Conservation (phyloP, 495 filamentous ascomycete genomes). For the Annulohypoxylon stygium region DNA sequence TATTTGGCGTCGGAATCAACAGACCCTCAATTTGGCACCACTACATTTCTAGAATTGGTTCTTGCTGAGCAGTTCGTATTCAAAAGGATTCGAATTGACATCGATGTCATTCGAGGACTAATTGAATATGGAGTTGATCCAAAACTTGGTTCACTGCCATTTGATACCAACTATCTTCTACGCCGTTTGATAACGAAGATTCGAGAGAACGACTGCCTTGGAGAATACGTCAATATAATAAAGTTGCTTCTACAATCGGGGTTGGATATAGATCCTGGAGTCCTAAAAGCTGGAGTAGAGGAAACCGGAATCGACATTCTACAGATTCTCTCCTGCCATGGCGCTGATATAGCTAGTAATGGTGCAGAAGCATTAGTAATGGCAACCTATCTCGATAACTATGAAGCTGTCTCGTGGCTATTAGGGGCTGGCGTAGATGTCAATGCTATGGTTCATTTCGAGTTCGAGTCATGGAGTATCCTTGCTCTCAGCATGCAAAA, state of each 20-base stretch:
- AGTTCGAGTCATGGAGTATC: conserved; percentile 3
- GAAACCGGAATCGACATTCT: conserved; percentile 4
- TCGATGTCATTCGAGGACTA: conserved; percentile 23
- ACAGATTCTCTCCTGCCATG: background rate
- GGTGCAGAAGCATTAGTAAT: conserved; percentile 25
- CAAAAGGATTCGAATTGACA: background rate
- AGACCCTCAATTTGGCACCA: background rate
- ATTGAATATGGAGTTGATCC: conserved; percentile 35
- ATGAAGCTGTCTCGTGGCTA: conserved; percentile 35
- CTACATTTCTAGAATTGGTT: conserved; percentile 35
- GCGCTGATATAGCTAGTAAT: conserved; percentile 5
- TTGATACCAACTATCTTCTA: conserved; percentile 15
- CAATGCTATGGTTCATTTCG: conserved; percentile 14
- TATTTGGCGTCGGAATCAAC: conserved; percentile 28
- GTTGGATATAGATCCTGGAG: conserved; percentile 1
- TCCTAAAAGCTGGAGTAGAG: conserved; percentile 17
- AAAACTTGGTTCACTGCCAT: conserved; percentile 12
- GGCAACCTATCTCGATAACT: conserved; percentile 36
- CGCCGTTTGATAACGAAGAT: background rate
- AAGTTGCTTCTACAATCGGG: conserved; percentile 12
- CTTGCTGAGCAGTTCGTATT: conserved; percentile 35
- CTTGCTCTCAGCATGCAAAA: conserved; percentile 10
- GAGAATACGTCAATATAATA: background rate
- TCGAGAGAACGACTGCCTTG: background rate
- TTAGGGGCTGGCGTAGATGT: conserved; percentile 38